These are phyloP conservation scores for Russula griseocarnosa DNA, from an alignment of 768 basidiomycete species.

Conservation along the genomic window DNA sequence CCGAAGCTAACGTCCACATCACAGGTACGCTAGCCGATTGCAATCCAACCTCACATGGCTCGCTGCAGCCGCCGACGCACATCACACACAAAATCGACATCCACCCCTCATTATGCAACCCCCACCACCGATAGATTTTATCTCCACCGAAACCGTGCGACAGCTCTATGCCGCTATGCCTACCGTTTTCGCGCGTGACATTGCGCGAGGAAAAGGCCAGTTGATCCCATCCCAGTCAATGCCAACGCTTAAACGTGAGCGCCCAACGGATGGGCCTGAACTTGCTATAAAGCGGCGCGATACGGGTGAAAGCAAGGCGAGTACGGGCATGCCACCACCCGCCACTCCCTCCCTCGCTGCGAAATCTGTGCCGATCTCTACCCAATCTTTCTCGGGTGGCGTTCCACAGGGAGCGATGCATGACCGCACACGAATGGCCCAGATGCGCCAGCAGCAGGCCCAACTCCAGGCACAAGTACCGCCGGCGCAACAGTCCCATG, in stretches of 20 bases:
- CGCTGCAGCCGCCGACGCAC: slow-evolving; percentile 61
- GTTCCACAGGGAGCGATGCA: slow-evolving; percentile 8
- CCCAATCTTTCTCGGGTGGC: slow-evolving; percentile 7
- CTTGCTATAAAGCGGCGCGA: slow-evolving; percentile 61
- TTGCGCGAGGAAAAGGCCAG: slow-evolving; percentile 33
- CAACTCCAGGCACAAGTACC: slow-evolving; percentile 16
- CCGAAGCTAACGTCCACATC: slow-evolving; percentile 25
- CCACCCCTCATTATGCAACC: slow-evolving; percentile 56
- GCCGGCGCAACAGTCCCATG: slow-evolving; percentile 13
- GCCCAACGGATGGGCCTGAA: slow-evolving; percentile 49
- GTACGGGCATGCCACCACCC: slow-evolving; percentile 34
- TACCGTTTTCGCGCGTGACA: slow-evolving; percentile 51
- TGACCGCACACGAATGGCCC: slow-evolving; percentile 16
- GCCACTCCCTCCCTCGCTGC: slow-evolving; percentile 13
- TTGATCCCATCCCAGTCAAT: slow-evolving; percentile 27
- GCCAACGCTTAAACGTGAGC: slow-evolving; percentile 56
- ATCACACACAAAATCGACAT: slow-evolving; percentile 29
- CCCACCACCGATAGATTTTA: slow-evolving; percentile 49
- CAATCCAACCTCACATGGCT: slow-evolving; percentile 72
- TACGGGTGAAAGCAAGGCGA: slow-evolving; percentile 56
- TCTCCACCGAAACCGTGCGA: slow-evolving; percentile 54
- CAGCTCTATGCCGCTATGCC: slow-evolving; percentile 62
- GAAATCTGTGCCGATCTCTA: slow-evolving; percentile 12
- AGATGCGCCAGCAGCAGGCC: slow-evolving; percentile 23
- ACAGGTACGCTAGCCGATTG: slow-evolving; percentile 56